These are phyloP conservation scores for Dryas integrifolia DNA, from an alignment of 331 rosid genomes.

Conservation along the genomic window DNA sequence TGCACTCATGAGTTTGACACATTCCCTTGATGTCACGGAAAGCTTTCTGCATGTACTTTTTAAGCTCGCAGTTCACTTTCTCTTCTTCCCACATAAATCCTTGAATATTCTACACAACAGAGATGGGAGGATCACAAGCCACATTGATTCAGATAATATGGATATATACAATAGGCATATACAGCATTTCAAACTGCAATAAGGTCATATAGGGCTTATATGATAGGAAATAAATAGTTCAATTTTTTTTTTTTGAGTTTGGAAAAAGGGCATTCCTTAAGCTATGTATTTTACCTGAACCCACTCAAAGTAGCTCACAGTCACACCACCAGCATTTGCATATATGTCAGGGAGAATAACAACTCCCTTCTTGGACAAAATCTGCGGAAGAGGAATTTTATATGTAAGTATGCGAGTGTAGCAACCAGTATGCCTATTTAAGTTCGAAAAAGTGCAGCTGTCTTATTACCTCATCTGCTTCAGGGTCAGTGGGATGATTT, in stretches of 20 bases:
- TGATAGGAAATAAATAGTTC: not conserved
- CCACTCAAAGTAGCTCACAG: slow-evolving; percentile 88
- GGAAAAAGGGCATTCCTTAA: not conserved
- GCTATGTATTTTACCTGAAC: slow-evolving; percentile 55
- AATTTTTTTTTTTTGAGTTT: not conserved
- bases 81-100: slow-evolving; percentile 93
- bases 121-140: not conserved
- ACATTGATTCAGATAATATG: not conserved
- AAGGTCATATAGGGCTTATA: not conserved
- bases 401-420: not conserved
- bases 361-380: slow-evolving; percentile 66
- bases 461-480: slow-evolving; percentile 66
- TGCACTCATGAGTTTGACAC: slow-evolving; percentile 66
- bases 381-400: slow-evolving; percentile 38
- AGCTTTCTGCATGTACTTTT: slow-evolving; percentile 68
- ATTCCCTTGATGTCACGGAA: slow-evolving; percentile 63
- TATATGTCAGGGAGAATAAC: slow-evolving; percentile 74
- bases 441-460: not conserved
- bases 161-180: not conserved
- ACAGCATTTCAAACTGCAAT: too few species aligned
- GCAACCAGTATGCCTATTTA: not conserved
- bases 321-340: slow-evolving; percentile 83
- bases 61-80: slow-evolving; percentile 60
- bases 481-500: slow-evolving; percentile 87
- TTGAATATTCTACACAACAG: slow-evolving; percentile 66